Conservation (phyloP, 2,329 filamentous ascomycete genomes). For the Pestalotiopsis sp. region DNA sequence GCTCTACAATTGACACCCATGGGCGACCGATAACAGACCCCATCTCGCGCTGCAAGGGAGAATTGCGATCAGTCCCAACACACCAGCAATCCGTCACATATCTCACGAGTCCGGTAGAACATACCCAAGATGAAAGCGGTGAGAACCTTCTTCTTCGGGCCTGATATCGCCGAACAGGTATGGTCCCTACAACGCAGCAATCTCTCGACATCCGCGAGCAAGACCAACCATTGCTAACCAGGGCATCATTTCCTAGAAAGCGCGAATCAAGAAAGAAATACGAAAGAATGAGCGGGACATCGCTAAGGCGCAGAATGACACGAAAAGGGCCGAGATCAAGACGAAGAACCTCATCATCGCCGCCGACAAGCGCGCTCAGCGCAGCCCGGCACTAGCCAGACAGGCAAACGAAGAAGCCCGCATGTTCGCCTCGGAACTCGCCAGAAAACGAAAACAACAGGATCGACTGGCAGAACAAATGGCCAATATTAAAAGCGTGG, state of each 20-base stretch:
- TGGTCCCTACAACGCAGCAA: conserved; percentile 24
- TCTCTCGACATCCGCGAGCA: neutral
- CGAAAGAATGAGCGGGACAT: conserved; percentile 97
- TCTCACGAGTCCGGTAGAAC: neutral
- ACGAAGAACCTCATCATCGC: conserved; percentile 83
- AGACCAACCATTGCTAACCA: neutral
- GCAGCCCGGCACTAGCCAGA: conserved; percentile 75
- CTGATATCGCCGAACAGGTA: conserved; percentile 92
- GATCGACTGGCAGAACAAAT: conserved; percentile 80
- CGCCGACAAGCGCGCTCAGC: conserved; percentile 79
- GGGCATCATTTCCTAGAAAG: conserved; percentile 67
- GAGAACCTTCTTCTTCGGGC: conserved; percentile 84
- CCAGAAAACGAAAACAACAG: conserved; percentile 77
- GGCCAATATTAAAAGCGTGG: conserved; percentile 90
- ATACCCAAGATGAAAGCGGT: conserved; percentile 76
- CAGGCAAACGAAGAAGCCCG: conserved; percentile 84
- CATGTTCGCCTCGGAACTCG: conserved; percentile 84
- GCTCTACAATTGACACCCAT: neutral
- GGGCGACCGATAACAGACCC: neutral
- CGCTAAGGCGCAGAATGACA: conserved; percentile 63
- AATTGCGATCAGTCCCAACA: neutral
- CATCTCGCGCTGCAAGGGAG: neutral
- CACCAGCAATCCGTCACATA: neutral
- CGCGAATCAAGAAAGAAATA: conserved; percentile 93
- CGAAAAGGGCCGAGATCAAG: conserved; percentile 70